phyloP scores from a whole-genome alignment of 768 basidiomycete species.

The Strobilomyces echinocephalus region DNA sequence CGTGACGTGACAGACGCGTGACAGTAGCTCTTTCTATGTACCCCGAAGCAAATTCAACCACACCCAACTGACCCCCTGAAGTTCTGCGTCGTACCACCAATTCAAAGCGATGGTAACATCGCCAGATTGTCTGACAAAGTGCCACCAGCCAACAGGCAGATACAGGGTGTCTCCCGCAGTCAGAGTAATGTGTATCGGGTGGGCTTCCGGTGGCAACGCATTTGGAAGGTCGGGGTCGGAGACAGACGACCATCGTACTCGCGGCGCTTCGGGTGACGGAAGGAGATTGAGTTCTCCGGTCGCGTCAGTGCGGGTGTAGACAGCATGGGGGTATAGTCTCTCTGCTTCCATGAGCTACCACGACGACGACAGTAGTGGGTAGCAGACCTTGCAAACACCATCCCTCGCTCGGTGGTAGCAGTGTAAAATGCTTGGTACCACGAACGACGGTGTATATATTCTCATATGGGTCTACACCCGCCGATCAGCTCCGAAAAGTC shows the following conservation, averaged over 20 bases:
- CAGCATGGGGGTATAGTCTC: conserved; percentile 60
- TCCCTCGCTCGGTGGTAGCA: conserved; percentile 87
- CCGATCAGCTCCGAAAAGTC: not conserved
- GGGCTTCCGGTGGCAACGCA: conserved; percentile 46
- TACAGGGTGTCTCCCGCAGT: conserved; percentile 76
- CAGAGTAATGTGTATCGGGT: conserved; percentile 64
- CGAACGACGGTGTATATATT: conserved; percentile 88
- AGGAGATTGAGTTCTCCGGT: conserved; percentile 25
- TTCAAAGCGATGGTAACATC: conserved; percentile 68
- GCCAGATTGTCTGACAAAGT: conserved; percentile 73
- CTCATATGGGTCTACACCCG: conserved; percentile 73
- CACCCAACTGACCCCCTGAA: conserved; percentile 67
- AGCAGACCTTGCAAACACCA: conserved; percentile 72
- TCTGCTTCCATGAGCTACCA: conserved; percentile 36
- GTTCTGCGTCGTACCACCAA: conserved; percentile 88
- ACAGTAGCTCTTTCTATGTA: conserved; percentile 27
- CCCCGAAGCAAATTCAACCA: conserved; percentile 58
- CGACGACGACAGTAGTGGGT: not conserved
- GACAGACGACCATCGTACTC: conserved; percentile 82
- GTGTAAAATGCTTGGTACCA: conserved; percentile 79
- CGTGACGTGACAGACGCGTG: conserved; percentile 22
- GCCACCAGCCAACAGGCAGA: conserved; percentile 94
- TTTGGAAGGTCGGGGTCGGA: conserved; percentile 48
- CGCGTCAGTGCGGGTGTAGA: conserved; percentile 42
- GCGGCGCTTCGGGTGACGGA: conserved; percentile 33